phyloP scores from a whole-genome alignment of 306 rosid species.

The Abrus precatorius region DNA sequence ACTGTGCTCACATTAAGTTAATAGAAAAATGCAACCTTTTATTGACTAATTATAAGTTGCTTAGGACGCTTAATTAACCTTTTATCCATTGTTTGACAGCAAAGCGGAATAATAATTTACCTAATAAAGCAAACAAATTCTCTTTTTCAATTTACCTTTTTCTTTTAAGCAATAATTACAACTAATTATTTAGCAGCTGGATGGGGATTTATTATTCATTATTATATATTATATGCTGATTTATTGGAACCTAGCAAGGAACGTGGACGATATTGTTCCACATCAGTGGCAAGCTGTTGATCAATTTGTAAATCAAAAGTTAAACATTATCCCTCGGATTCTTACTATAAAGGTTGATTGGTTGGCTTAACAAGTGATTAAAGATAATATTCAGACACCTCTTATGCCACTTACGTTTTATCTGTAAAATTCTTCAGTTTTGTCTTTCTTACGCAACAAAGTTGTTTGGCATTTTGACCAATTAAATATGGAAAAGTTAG shows the following conservation, averaged over 20 bases:
- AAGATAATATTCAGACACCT: background rate
- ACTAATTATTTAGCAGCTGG: slow-evolving; percentile 54
- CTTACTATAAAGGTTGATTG: slow-evolving; percentile 53
- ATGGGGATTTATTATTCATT: background rate
- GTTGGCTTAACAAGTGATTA: slow-evolving; percentile 45
- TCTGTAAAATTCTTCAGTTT: slow-evolving; percentile 18
- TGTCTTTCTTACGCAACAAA: slow-evolving; percentile 51
- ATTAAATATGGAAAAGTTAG: slow-evolving; percentile 25
- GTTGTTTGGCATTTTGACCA: slow-evolving; percentile 35
- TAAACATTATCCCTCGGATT: slow-evolving; percentile 61
- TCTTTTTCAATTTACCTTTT: slow-evolving; percentile 37
- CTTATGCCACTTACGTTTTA: slow-evolving; percentile 4
- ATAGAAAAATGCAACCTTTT: slow-evolving; percentile 49
- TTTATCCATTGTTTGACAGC: slow-evolving; percentile 55
- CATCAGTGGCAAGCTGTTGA: slow-evolving; percentile 43
- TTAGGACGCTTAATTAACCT: slow-evolving; percentile 58
- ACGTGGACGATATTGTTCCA: slow-evolving; percentile 48
- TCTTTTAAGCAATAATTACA: slow-evolving; percentile 27
- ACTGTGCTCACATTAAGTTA: slow-evolving; percentile 45
- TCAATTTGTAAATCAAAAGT: slow-evolving; percentile 52
- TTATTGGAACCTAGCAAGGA: slow-evolving; percentile 14
- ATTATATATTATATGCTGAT: slow-evolving; percentile 25
- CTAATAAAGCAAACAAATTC: slow-evolving; percentile 59
- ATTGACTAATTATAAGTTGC: slow-evolving; percentile 53
- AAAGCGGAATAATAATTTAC: slow-evolving; percentile 64